Conservation (phyloP, 2,329 filamentous ascomycete species). For the Rhynchosporium secalis region DNA sequence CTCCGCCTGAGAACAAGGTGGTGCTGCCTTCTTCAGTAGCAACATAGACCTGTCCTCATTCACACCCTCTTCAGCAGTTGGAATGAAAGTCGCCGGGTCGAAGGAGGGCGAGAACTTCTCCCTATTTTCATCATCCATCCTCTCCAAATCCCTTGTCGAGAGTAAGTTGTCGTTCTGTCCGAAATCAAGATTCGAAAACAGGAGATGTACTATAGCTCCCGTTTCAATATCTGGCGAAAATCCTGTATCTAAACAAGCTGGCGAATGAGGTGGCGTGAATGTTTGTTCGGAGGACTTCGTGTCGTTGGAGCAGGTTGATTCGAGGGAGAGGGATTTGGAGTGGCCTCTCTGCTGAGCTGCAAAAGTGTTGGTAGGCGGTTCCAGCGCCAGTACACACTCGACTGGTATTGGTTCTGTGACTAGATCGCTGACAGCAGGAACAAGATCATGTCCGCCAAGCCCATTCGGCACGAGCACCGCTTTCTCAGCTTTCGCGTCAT, state of each 20-base stretch:
- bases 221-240: neutral
- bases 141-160: too few species aligned
- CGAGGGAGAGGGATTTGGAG: neutral
- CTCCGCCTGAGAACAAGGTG: too few species aligned
- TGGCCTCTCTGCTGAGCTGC: neutral
- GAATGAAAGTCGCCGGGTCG: too few species aligned
- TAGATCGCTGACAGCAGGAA: neutral
- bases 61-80: too few species aligned
- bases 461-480: slow-evolving; percentile 13
- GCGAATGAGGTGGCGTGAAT: neutral
- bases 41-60: too few species aligned
- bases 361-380: neutral
- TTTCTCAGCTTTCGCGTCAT: neutral
- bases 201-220: neutral
- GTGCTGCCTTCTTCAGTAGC: too few species aligned
- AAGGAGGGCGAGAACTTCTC: too few species aligned
- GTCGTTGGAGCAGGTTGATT: neutral
- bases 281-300: neutral
- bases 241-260: neutral
- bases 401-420: neutral
- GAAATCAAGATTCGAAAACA: neutral
- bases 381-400: neutral
- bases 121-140: too few species aligned
- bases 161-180: too few species aligned
- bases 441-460: slow-evolving; percentile 12